Base-by-base conservation (phyloP, 768 basidiomycete species). In the Boletus reticulatus region DNA sequence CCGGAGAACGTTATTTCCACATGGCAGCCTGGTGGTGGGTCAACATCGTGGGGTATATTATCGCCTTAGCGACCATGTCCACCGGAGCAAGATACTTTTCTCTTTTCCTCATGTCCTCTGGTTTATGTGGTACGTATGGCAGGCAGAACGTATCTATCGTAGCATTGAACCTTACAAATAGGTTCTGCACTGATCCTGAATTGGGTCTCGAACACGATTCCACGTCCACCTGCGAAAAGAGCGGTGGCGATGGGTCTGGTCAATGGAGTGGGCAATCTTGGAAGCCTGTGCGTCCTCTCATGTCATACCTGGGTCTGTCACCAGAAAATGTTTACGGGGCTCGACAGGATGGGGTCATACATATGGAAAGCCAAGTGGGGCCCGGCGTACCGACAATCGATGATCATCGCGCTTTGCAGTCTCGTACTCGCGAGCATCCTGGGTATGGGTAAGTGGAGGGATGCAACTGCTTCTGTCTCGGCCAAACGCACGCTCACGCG, bases 1-100 rank as follows among this genome's bases (percentile, higher is more conserved):
- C 82, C 7, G 85, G 84, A 6, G 86, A 86, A 64, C 79, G 84
- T 13, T 87, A 79, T 71, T 84, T 84, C 74, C 86, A 87, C 62
- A 75, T 84, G 22, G 67, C 75, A 1, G 68, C 62, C 2, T 80
- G 77, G 72, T 84, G 80, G 81, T 85, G 83, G 83, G 78, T 70
- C 11, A 78, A 80, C 45, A 80, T 85, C 9, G 32, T 84, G 7
- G 86, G 82, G 0, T 87, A 79, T 62, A 80, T 85, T 53, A 82
- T 88, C 55, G 76, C 77, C 5, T 67, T 85, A 16, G 75, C 76
- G 8, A 87, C 84, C 0, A 76, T 76, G 70, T 72, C 72, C 5
- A 75, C 75, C 19, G 77, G 71, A 1, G 84, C 74, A 3, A 78
- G 85, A 52, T 87, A 88, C 56, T 72, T 86, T 27, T 76, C 82